Conservation (phyloP, 1,284 basidiomycete genomes). For the Ustilago trichophora region DNA sequence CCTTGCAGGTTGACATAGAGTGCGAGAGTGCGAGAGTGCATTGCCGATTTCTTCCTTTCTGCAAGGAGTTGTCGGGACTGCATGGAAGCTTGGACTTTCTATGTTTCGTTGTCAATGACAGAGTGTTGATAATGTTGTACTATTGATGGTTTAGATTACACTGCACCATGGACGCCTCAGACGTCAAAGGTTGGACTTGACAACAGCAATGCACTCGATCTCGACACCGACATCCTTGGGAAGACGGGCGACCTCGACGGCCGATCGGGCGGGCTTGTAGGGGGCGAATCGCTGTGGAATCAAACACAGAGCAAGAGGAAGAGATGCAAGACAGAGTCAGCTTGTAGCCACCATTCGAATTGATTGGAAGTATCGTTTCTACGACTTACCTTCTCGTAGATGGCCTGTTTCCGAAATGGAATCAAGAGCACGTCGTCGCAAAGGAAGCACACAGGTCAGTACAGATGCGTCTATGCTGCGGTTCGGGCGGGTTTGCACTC, state of each 20-base stretch:
- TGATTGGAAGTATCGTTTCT: too few relatives aligned
- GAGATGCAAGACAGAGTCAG: too few relatives aligned
- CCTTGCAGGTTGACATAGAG: too few relatives aligned
- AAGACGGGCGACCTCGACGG: conserved; percentile 75
- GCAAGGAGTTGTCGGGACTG: not conserved
- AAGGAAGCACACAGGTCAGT: not conserved
- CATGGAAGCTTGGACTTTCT: not conserved
- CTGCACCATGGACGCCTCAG: too few relatives aligned
- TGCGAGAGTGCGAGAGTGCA: not conserved
- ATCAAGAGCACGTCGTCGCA: not conserved
- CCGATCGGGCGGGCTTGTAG: conserved; percentile 88
- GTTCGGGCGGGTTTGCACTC: conserved; percentile 8
- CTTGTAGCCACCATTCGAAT: too few relatives aligned
- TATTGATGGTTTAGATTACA: too few relatives aligned
- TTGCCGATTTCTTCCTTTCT: not conserved
- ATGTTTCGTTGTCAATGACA: too few relatives aligned
- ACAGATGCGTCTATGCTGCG: not conserved
- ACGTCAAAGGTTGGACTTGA: conserved; percentile 46
- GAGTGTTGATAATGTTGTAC: too few relatives aligned
- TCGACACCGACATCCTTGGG: conserved; percentile 86
- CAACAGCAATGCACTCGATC: conserved; percentile 82
- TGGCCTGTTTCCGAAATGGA: conserved; percentile 12
- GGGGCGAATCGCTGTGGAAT: conserved; percentile 50
- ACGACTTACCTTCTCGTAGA: conserved; percentile 66
- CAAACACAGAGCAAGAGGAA: not conserved